These are phyloP conservation scores for Dysphania ambrosioides DNA, from an alignment of 148 eudicot genomes.

Conservation along the genomic window DNA sequence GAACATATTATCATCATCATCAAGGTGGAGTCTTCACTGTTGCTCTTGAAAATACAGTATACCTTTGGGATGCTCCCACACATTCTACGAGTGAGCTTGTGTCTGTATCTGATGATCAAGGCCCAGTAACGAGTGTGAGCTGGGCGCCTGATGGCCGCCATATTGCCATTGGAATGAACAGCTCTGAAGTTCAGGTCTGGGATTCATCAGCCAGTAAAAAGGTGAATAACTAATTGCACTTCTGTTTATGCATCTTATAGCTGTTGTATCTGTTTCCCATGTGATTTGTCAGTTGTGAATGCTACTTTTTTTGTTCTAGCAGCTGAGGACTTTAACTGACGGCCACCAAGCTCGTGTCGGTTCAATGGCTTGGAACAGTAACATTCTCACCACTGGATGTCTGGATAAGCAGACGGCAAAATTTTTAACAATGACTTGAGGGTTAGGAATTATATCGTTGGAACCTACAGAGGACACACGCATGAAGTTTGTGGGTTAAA, in stretches of 20 bases:
- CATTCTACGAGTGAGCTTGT: conserved; percentile 66
- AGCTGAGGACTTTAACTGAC: conserved; percentile 71
- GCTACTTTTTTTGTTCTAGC: conserved; percentile 13
- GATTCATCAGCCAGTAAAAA: conserved; percentile 60
- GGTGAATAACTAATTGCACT: too few relatives aligned
- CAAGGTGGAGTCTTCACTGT: too few relatives aligned
- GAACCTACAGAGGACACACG: conserved; percentile 61
- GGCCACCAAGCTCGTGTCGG: conserved; percentile 71
- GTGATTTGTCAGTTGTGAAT: background rate
- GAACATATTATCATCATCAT: too few relatives aligned
- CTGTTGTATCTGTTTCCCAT: too few relatives aligned
- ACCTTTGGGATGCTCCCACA: conserved; percentile 65
- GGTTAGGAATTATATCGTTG: conserved; percentile 47
- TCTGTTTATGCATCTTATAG: too few relatives aligned
- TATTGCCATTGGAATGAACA: conserved; percentile 68
- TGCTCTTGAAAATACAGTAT: conserved; percentile 69
- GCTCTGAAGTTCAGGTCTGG: conserved; percentile 83
- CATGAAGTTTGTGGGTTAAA: conserved; percentile 76
- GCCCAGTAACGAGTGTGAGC: conserved; percentile 78
- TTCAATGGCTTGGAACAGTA: conserved; percentile 71
- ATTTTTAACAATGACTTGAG: conserved; percentile 74
- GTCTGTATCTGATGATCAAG: conserved; percentile 59
- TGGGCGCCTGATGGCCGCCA: conserved; percentile 87
- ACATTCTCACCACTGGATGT: conserved; percentile 68
- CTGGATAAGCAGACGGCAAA: conserved; percentile 63